Evolutionary conservation across 73 alveolate species (phyloP).

Genomic region (Strombidium stylifer): DNA sequence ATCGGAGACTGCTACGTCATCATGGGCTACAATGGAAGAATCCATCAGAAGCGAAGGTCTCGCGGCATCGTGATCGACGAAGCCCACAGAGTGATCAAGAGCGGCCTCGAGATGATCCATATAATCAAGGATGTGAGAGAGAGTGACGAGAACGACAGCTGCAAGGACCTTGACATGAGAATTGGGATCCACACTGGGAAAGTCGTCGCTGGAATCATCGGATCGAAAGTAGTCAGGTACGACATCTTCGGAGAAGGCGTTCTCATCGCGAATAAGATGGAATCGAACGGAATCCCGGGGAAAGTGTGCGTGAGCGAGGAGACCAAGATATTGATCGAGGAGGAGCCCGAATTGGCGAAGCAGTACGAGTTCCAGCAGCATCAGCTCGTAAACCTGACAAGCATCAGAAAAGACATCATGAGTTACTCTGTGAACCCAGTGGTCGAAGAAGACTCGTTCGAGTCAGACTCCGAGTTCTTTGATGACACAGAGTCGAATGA

Average conservation of each 20-base stretch:
- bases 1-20: slow-evolving; percentile 99
- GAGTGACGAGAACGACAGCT: slow-evolving; percentile 58
- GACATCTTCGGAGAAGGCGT: slow-evolving; percentile 98
- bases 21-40: slow-evolving; percentile 90
- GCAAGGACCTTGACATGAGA: slow-evolving; percentile 86
- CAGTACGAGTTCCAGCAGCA: neutral
- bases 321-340: slow-evolving; percentile 60
- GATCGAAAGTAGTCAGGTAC: slow-evolving; percentile 95
- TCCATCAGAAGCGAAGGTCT: slow-evolving; percentile 82
- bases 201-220: slow-evolving; percentile 84
- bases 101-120: slow-evolving; percentile 96
- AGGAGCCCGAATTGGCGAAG: slow-evolving; percentile 4
- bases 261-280: slow-evolving; percentile 97
- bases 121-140: slow-evolving; percentile 87
- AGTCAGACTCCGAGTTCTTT: too few relatives aligned
- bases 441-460: too few relatives aligned
- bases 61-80: slow-evolving; percentile 71
- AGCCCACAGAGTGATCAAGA: slow-evolving; percentile 87
- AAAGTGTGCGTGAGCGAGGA: slow-evolving; percentile 87
- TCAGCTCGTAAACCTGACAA: slow-evolving; percentile 8
- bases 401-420: neutral
- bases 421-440: too few relatives aligned
- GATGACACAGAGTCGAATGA: too few relatives aligned
- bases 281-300: slow-evolving; percentile 88
- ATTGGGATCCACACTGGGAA: slow-evolving; percentile 94